A percentile compares a stretch with the other conserved stretches of the same genome.
These are phyloP conservation scores for Ophioceras dolichostomum DNA, from an alignment of 2,329 filamentous ascomycete genomes.

Conservation along the genomic window DNA sequence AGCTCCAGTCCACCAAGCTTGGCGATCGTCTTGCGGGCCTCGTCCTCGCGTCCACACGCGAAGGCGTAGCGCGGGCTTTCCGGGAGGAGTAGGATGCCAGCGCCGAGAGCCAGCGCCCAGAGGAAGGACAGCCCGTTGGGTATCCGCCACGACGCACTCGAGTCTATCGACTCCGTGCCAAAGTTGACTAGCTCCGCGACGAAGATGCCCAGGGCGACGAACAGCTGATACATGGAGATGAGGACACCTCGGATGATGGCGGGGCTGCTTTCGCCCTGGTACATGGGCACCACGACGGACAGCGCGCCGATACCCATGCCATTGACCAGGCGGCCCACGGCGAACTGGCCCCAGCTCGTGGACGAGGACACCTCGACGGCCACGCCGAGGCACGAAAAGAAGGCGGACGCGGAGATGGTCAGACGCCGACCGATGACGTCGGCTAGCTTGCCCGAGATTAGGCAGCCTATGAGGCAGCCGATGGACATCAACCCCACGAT, in stretches of 20 bases:
- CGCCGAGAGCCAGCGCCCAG: slow-evolving; percentile 35
- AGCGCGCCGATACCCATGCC: slow-evolving; percentile 57
- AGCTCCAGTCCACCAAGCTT: slow-evolving; percentile 4
- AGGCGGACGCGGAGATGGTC: slow-evolving; percentile 48
- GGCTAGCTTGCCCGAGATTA: slow-evolving; percentile 49
- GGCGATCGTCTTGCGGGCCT: slow-evolving; percentile 6
- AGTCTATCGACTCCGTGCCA: slow-evolving; percentile 33
- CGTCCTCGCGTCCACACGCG: slow-evolving; percentile 3
- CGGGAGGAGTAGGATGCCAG: slow-evolving; percentile 39
- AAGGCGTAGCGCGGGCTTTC: slow-evolving; percentile 33
- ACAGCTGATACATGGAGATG: slow-evolving; percentile 56
- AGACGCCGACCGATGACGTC: slow-evolving; percentile 51
- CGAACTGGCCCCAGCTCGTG: slow-evolving; percentile 50
- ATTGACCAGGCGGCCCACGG: slow-evolving; percentile 51
- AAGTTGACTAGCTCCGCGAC: slow-evolving; percentile 48
- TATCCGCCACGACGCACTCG: slow-evolving; percentile 43
- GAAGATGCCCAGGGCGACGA: slow-evolving; percentile 60
- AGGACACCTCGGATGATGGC: slow-evolving; percentile 53
- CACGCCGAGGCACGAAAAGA: slow-evolving; percentile 52
- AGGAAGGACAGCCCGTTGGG: slow-evolving; percentile 41
- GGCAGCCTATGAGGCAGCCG: slow-evolving; percentile 47
- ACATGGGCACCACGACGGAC: slow-evolving; percentile 57
- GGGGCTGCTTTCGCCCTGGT: slow-evolving; percentile 59
- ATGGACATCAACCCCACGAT: slow-evolving; percentile 51
- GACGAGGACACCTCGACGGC: slow-evolving; percentile 51